These are phyloP conservation scores for Elaeis guineensis DNA, from an alignment of 176 grass and related monocot genomes.

Conservation along the genomic window DNA sequence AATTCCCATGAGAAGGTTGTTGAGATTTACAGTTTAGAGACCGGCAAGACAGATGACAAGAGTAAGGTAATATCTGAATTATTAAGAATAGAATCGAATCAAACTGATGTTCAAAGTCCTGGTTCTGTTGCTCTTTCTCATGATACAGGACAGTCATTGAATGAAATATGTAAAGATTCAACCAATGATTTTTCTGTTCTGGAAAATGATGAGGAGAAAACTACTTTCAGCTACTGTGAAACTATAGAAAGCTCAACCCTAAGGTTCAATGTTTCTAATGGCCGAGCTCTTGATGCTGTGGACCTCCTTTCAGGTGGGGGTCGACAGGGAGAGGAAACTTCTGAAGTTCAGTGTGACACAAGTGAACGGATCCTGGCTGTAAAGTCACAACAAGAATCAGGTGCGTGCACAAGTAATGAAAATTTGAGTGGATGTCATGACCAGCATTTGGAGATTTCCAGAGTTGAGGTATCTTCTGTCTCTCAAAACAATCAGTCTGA, in stretches of 20 bases:
- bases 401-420: slow-evolving; percentile 16
- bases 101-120: slow-evolving; percentile 9
- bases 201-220: slow-evolving; percentile 19
- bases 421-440: slow-evolving; percentile 5
- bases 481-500: slow-evolving; percentile 21
- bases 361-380: slow-evolving; percentile 20
- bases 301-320: slow-evolving; percentile 12
- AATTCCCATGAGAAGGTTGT: slow-evolving; percentile 27
- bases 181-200: slow-evolving; percentile 10
- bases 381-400: background rate
- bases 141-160: slow-evolving; percentile 13
- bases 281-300: slow-evolving; percentile 18
- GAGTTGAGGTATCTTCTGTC: slow-evolving; percentile 14
- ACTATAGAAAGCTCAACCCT: slow-evolving; percentile 21
- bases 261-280: slow-evolving; percentile 13
- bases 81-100: slow-evolving; percentile 21
- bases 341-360: slow-evolving; percentile 10
- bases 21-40: slow-evolving; percentile 28
- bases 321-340: slow-evolving; percentile 11
- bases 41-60: slow-evolving; percentile 13
- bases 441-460: slow-evolving; percentile 15
- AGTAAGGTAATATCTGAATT: slow-evolving; percentile 22
- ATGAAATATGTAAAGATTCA: slow-evolving; percentile 25
- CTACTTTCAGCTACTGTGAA: slow-evolving; percentile 25
- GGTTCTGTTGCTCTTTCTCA: slow-evolving; percentile 17